Conservation (phyloP, 192 early-diverging fungal species). For the Coemansia guatemalensis region DNA sequence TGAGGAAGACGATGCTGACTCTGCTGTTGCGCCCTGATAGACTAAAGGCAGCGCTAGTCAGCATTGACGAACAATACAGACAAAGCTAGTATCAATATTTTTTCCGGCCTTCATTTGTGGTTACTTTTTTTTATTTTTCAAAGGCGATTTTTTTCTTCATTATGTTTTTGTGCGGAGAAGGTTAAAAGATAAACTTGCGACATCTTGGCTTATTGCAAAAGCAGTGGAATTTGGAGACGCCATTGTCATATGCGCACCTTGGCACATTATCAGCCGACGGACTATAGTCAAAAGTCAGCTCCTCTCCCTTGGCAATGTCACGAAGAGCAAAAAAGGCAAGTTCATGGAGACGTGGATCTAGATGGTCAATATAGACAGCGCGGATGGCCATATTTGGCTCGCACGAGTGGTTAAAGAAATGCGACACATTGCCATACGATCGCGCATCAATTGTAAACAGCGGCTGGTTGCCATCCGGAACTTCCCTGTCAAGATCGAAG, state of each 20-base stretch:
- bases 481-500: slow-evolving; percentile 76
- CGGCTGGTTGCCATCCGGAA: slow-evolving; percentile 85
- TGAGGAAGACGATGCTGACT: slow-evolving; percentile 13
- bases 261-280: slow-evolving; percentile 39
- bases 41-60: too few species aligned
- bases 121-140: slow-evolving; percentile 4
- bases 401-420: slow-evolving; percentile 99
- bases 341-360: slow-evolving; percentile 72
- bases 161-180: not conserved
- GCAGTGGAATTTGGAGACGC: slow-evolving; percentile 26
- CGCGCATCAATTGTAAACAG: slow-evolving; percentile 90
- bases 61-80: too few species aligned
- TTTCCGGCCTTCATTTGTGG: not conserved
- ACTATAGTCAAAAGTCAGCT: slow-evolving; percentile 97
- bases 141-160: slow-evolving; percentile 1
- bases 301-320: slow-evolving; percentile 69
- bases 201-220: slow-evolving; percentile 20
- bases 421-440: slow-evolving; percentile 85
- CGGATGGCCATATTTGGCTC: slow-evolving; percentile 76
- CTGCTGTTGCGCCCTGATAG: not conserved
- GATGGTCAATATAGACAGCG: slow-evolving; percentile 66
- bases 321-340: slow-evolving; percentile 92
- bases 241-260: not conserved
- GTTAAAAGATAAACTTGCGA: slow-evolving; percentile 24
- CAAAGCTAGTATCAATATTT: not conserved